Conservation (phyloP, 2,329 filamentous ascomycete genomes). For the Colletotrichum navitas region DNA sequence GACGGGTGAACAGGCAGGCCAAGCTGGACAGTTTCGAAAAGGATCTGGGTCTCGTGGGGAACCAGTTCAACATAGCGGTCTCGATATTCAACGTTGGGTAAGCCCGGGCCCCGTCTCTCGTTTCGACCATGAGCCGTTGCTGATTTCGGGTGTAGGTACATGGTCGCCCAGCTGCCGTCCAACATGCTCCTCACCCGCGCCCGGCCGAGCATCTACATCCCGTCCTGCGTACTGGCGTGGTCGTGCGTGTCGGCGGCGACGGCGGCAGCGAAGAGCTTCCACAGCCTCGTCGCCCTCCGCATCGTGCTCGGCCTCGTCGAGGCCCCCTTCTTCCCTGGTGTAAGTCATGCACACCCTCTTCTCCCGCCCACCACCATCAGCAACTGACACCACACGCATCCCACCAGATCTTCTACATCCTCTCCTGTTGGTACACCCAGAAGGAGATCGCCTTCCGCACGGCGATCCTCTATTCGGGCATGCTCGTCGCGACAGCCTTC, state of each 20-base stretch:
- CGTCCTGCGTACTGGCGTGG: slow-evolving; percentile 41
- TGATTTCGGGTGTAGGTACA: slow-evolving; percentile 37
- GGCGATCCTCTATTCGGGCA: slow-evolving; percentile 39
- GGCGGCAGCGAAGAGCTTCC: slow-evolving; percentile 34
- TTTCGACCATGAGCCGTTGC: not conserved
- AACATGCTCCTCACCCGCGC: slow-evolving; percentile 44
- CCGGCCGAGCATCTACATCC: slow-evolving; percentile 45
- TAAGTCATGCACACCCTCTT: slow-evolving; percentile 17
- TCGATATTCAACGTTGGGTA: slow-evolving; percentile 40
- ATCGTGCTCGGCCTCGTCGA: slow-evolving; percentile 34
- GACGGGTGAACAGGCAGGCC: slow-evolving; percentile 28
- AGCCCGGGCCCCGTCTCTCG: not conserved
- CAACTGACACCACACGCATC: not conserved
- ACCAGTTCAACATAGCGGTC: slow-evolving; percentile 39
- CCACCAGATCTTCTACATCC: slow-evolving; percentile 42
- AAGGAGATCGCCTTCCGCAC: slow-evolving; percentile 40
- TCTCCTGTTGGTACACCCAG: slow-evolving; percentile 40
- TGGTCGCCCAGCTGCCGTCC: slow-evolving; percentile 44
- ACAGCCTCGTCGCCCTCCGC: slow-evolving; percentile 29
- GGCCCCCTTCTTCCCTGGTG: slow-evolving; percentile 41
- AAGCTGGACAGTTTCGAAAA: slow-evolving; percentile 35
- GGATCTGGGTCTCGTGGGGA: slow-evolving; percentile 35
- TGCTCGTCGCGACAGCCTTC: slow-evolving; percentile 52
- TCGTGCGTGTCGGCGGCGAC: slow-evolving; percentile 41
- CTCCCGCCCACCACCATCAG: not conserved